These are phyloP conservation scores for Angophora floribunda DNA, from an alignment of 345 rosid genomes.

Conservation along the genomic window DNA sequence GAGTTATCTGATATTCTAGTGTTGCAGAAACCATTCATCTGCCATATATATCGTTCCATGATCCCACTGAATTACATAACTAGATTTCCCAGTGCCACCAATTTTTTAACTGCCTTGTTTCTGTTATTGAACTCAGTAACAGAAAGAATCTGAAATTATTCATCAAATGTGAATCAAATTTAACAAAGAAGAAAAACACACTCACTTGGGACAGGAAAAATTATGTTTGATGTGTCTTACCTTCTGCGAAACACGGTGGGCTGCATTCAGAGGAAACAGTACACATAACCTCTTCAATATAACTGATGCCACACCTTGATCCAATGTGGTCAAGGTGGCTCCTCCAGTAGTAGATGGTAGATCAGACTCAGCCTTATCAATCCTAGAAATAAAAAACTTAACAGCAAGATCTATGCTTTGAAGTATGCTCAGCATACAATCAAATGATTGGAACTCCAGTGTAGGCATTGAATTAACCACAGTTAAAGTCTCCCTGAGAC, in stretches of 20 bases:
- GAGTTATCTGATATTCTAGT: neutral
- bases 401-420: conserved; percentile 51
- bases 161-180: neutral
- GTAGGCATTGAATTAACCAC: conserved; percentile 26
- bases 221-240: conserved; percentile 7
- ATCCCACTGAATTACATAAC: neutral
- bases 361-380: conserved; percentile 7
- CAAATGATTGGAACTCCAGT: conserved; percentile 54
- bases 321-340: conserved; percentile 20
- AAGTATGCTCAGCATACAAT: conserved; percentile 48
- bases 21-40: neutral
- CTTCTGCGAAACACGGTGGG: conserved; percentile 35
- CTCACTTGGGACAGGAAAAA: neutral
- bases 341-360: conserved; percentile 17
- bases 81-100: neutral
- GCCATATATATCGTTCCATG: neutral
- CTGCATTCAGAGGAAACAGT: conserved; percentile 49
- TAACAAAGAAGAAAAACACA: neutral
- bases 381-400: conserved; percentile 25
- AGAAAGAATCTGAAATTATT: neutral
- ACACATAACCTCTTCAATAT: conserved; percentile 49
- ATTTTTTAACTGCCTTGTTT: neutral
- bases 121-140: neutral
- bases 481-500: conserved; percentile 66
- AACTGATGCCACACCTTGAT: conserved; percentile 31